phyloP scores from a whole-genome alignment of 139 green algal species.

The Chlorella sp. region DNA sequence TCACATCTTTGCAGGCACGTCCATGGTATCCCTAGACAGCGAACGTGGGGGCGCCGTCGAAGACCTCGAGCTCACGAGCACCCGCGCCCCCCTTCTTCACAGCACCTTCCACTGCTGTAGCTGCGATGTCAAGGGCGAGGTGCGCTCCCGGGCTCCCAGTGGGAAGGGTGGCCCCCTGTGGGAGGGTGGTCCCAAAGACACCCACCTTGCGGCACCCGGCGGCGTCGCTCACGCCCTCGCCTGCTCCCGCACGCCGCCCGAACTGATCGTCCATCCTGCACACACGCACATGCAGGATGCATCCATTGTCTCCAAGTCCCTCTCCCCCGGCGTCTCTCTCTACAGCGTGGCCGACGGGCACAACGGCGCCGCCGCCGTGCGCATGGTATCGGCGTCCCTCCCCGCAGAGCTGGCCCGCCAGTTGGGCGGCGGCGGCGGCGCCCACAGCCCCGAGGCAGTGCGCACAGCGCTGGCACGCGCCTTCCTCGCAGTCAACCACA shows the following conservation, averaged over 20 bases:
- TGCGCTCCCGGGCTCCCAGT: neutral
- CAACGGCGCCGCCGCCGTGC: neutral
- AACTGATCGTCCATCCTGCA: neutral
- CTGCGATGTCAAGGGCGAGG: neutral
- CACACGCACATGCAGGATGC: neutral
- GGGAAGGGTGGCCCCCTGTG: neutral
- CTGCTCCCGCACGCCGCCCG: neutral
- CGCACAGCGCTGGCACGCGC: neutral
- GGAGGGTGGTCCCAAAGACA: neutral
- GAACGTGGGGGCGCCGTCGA: neutral
- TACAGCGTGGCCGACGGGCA: conserved; percentile 29
- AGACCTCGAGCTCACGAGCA: too few relatives aligned
- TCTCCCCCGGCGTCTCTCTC: neutral
- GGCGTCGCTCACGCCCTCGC: neutral
- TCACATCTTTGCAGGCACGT: neutral
- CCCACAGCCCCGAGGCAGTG: neutral
- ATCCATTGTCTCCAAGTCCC: conserved; percentile 15
- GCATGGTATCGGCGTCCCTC: neutral
- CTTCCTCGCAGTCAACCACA: neutral
- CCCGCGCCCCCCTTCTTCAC: neutral
- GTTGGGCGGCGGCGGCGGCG: neutral
- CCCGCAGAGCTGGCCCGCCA: conserved; percentile 13
- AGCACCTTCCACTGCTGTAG: neutral
- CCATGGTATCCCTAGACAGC: neutral
- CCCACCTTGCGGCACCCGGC: too few relatives aligned